These are phyloP conservation scores for Neoboletus magnificus DNA, from an alignment of 768 basidiomycete genomes.

Conservation along the genomic window DNA sequence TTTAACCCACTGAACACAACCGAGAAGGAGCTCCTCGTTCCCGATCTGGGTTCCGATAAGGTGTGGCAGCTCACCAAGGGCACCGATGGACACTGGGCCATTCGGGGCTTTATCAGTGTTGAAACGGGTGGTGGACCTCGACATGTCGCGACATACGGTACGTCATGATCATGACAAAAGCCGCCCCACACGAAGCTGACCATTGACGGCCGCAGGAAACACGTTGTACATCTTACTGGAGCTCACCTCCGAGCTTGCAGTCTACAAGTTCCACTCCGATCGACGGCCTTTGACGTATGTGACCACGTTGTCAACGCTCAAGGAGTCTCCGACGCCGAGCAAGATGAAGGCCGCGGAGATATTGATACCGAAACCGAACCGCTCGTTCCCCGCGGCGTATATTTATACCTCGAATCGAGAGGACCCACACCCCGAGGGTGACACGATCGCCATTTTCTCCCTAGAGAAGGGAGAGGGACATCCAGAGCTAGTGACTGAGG, in stretches of 20 bases:
- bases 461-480: slow-evolving; percentile 41
- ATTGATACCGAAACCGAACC: slow-evolving; percentile 53
- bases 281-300: slow-evolving; percentile 39
- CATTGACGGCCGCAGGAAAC: slow-evolving; percentile 40
- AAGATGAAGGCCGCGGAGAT: slow-evolving; percentile 69
- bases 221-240: slow-evolving; percentile 67
- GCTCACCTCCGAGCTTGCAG: slow-evolving; percentile 54
- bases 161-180: slow-evolving; percentile 16
- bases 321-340: slow-evolving; percentile 41
- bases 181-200: not conserved
- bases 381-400: slow-evolving; percentile 51
- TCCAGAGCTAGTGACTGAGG: slow-evolving; percentile 55
- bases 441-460: slow-evolving; percentile 69
- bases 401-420: slow-evolving; percentile 77
- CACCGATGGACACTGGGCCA: slow-evolving; percentile 44
- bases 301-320: slow-evolving; percentile 46
- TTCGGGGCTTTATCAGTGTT: slow-evolving; percentile 46
- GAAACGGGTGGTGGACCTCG: slow-evolving; percentile 66
- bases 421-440: slow-evolving; percentile 64
- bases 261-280: slow-evolving; percentile 49
- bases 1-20: slow-evolving; percentile 39
- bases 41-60: slow-evolving; percentile 74
- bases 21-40: slow-evolving; percentile 59
- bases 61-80: slow-evolving; percentile 54
- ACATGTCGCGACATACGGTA: slow-evolving; percentile 64